Evolutionary conservation across 352 stramenopile genomes (phyloP).

Genomic region (Pythium folliculosum): DNA sequence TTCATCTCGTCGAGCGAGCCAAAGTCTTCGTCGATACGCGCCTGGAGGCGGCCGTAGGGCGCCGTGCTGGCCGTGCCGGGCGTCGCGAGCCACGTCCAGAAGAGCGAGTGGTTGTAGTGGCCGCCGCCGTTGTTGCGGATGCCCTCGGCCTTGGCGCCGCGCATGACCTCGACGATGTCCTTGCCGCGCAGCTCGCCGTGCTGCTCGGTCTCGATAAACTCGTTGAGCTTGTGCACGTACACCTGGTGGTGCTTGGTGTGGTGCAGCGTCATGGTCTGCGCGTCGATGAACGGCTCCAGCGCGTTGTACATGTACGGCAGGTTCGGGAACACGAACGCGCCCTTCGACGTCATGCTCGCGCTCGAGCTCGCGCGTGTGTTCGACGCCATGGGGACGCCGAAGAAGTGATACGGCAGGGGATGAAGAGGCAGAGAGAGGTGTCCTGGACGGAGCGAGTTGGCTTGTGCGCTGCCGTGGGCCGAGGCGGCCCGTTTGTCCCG

Average conservation of each 20-base stretch:
- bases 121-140: conserved; percentile 46
- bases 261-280: conserved; percentile 59
- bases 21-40: conserved; percentile 63
- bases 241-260: conserved; percentile 65
- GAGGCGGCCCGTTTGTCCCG: no score
- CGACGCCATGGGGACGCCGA: conserved; percentile 12
- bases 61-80: conserved; percentile 39
- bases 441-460: no score
- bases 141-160: conserved; percentile 35
- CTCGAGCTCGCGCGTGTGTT: conserved; percentile 1
- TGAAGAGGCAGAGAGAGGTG: background rate
- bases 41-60: conserved; percentile 44
- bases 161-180: conserved; percentile 34
- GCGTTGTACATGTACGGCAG: conserved; percentile 60
- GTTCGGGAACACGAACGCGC: conserved; percentile 38
- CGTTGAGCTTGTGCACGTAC: conserved; percentile 43
- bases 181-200: conserved; percentile 38
- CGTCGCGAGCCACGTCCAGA: conserved; percentile 75
- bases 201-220: conserved; percentile 44
- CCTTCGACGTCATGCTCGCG: conserved; percentile 24
- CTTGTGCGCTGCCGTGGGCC: no score
- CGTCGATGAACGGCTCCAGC: conserved; percentile 51
- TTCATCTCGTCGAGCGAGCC: conserved; percentile 69
- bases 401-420: background rate
- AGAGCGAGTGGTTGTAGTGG: conserved; percentile 57